Evolutionary conservation across 2,329 filamentous ascomycete species (phyloP).

Genomic region (Geosmithia morbida): DNA sequence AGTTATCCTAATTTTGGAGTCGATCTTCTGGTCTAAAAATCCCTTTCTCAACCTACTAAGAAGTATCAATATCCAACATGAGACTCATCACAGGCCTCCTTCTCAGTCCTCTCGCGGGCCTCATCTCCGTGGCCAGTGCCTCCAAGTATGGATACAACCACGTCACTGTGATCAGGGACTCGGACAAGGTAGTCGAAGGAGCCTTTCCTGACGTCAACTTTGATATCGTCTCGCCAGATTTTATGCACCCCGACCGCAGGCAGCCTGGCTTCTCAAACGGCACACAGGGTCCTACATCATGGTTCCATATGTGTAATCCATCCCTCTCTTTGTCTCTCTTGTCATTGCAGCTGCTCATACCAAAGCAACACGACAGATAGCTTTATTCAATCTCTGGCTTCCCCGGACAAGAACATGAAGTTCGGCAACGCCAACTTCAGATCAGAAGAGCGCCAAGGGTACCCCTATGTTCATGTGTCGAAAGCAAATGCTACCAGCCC

Average conservation of each 20-base stretch:
- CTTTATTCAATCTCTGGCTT: conserved; percentile 5
- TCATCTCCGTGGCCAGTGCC: conserved; percentile 3
- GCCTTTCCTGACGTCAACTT: conserved; percentile 6
- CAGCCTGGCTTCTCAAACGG: conserved; percentile 6
- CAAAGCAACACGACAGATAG: conserved; percentile 1
- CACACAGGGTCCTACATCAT: conserved; percentile 7
- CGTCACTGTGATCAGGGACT: conserved; percentile 2
- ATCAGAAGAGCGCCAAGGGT: conserved; percentile 6
- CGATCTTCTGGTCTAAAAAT: too few relatives aligned
- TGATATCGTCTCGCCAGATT: conserved; percentile 6
- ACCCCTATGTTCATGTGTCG: conserved; percentile 7
- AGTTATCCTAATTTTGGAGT: too few relatives aligned
- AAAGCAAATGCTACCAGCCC: background rate
- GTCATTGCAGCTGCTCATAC: background rate
- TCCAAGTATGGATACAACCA: conserved; percentile 6
- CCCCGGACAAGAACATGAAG: conserved; percentile 6
- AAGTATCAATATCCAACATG: conserved; percentile 1
- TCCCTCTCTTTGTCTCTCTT: background rate
- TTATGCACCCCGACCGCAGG: conserved; percentile 4
- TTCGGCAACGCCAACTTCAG: conserved; percentile 6
- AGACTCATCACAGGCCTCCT: background rate
- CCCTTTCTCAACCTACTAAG: background rate
- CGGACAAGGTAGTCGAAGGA: conserved; percentile 1
- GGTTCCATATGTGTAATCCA: conserved; percentile 6
- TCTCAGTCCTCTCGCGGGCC: conserved; percentile 1